A percentile compares a stretch with the other conserved stretches of the same genome.
Conservation (phyloP, 257 asterid genomes). For the Voacanga thouarsii region DNA sequence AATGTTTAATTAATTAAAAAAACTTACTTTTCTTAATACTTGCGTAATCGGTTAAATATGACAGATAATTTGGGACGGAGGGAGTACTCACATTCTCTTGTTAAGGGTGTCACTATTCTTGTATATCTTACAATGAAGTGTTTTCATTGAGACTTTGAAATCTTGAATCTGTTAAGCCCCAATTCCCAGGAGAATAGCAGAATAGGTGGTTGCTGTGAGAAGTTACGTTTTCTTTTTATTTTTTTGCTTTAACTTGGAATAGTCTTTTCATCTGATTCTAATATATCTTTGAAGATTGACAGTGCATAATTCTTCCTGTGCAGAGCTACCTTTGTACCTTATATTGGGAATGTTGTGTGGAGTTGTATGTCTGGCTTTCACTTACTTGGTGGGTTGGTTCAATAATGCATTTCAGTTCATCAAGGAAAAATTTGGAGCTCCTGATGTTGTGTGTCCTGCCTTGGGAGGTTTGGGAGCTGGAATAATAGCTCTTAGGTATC, state of each 20-base stretch:
- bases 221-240: neutral
- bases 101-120: slow-evolving; percentile 16
- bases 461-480: slow-evolving; percentile 99
- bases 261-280: neutral
- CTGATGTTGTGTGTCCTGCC: slow-evolving; percentile 95
- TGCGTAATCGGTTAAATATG: too few species aligned
- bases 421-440: slow-evolving; percentile 66
- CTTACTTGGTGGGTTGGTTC: slow-evolving; percentile 79
- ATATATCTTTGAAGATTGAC: slow-evolving; percentile 26
- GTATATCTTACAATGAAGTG: slow-evolving; percentile 12
- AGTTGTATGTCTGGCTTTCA: slow-evolving; percentile 87
- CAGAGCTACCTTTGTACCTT: slow-evolving; percentile 95
- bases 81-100: slow-evolving; percentile 15
- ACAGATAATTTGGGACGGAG: too few species aligned
- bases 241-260: neutral
- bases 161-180: neutral
- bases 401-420: slow-evolving; percentile 54
- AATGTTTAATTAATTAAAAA: too few species aligned
- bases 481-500: slow-evolving; percentile 87
- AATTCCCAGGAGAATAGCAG: neutral
- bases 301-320: slow-evolving; percentile 24
- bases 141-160: slow-evolving; percentile 6
- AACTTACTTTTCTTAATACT: too few species aligned
- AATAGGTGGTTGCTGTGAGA: neutral
- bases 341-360: slow-evolving; percentile 97